A percentile compares a stretch with the other conserved stretches of the same genome.
Evolutionary conservation across 2,329 filamentous ascomycete species (phyloP).

Genomic region (Cytospora piceicola): DNA sequence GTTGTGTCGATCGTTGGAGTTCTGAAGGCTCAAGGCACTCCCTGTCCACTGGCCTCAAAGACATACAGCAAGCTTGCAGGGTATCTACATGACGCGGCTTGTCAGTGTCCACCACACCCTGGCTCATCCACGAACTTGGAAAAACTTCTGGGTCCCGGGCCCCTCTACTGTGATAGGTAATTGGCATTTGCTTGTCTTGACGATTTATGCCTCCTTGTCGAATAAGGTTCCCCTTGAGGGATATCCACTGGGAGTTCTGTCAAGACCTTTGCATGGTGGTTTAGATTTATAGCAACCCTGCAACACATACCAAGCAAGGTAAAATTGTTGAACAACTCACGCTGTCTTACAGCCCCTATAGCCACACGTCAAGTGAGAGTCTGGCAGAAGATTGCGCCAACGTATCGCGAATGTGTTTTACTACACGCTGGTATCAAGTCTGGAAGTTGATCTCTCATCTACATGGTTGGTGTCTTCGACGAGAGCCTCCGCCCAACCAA

Average conservation of each 20-base stretch:
- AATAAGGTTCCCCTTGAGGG: not conserved
- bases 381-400: not conserved
- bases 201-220: not conserved
- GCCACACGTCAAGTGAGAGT: not conserved
- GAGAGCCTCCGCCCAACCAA: not conserved
- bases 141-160: not conserved
- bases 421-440: not conserved
- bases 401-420: not conserved
- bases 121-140: not conserved
- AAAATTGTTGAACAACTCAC: not conserved
- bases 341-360: not conserved
- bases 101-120: not conserved
- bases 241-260: constrained; percentile 2
- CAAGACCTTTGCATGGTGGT: not conserved
- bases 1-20: not conserved
- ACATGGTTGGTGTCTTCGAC: not conserved
- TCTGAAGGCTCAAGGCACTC: constrained; percentile 2
- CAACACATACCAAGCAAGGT: not conserved
- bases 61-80: constrained; percentile 1
- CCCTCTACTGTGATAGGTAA: not conserved
- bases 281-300: not conserved
- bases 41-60: constrained; percentile 1
- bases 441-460: not conserved
- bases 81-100: not conserved
- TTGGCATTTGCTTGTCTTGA: not conserved